These are phyloP conservation scores for Clonostachys chloroleuca DNA, from an alignment of 2,329 filamentous ascomycete species.

Conservation along the genomic window DNA sequence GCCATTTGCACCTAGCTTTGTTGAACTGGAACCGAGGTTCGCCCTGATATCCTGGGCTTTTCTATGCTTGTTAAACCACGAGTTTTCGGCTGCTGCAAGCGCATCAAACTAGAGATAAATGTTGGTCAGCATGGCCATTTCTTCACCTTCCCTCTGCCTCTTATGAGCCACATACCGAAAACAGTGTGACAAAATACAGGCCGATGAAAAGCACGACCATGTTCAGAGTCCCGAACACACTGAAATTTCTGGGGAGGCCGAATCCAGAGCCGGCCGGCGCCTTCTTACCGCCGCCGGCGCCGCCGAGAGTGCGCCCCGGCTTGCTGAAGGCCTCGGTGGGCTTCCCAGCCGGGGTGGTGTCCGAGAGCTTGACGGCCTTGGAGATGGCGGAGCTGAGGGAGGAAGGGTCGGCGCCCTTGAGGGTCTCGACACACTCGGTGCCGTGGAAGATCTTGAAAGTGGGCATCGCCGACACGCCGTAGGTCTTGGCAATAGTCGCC, in stretches of 20 bases:
- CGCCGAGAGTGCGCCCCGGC: slow-evolving; percentile 54
- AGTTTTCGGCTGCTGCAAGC: slow-evolving; percentile 56
- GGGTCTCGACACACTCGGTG: slow-evolving; percentile 67
- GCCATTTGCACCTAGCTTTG: slow-evolving; percentile 6
- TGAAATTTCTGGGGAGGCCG: slow-evolving; percentile 12
- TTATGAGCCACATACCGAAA: slow-evolving; percentile 42
- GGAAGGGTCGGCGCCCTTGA: slow-evolving; percentile 76
- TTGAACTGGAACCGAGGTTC: slow-evolving; percentile 4
- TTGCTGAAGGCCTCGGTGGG: slow-evolving; percentile 45
- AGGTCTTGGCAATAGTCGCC: slow-evolving; percentile 68
- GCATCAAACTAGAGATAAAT: slow-evolving; percentile 47
- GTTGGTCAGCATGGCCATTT: slow-evolving; percentile 12
- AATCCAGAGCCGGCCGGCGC: slow-evolving; percentile 5
- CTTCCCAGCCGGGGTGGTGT: slow-evolving; percentile 32
- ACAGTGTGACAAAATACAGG: slow-evolving; percentile 57
- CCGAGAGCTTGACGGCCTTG: slow-evolving; percentile 55
- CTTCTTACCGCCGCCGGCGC: slow-evolving; percentile 16
- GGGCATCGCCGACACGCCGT: slow-evolving; percentile 83
- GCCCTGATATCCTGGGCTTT: slow-evolving; percentile 4
- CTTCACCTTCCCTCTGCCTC: slow-evolving; percentile 1
- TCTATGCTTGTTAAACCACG: slow-evolving; percentile 51
- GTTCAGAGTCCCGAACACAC: slow-evolving; percentile 41
- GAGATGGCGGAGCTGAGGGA: slow-evolving; percentile 74
- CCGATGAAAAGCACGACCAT: slow-evolving; percentile 51
- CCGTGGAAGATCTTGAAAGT: slow-evolving; percentile 91